phyloP scores from a whole-genome alignment of 2,329 filamentous ascomycete genomes.

The Dryadomyces quercivorus region DNA sequence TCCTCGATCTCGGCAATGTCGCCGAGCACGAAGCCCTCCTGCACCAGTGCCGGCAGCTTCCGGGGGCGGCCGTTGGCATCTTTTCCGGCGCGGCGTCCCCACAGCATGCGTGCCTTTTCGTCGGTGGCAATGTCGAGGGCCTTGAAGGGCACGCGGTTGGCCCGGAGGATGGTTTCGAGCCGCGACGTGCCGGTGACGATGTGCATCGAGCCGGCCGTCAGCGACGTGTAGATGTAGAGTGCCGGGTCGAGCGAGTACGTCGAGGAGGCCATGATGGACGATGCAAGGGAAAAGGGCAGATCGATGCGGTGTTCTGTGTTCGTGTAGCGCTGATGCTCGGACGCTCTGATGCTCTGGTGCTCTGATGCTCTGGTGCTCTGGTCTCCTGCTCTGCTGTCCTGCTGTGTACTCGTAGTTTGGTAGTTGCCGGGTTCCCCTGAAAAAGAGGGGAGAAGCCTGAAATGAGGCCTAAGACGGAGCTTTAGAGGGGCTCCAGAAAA shows the following conservation, averaged over 20 bases:
- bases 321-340: not conserved
- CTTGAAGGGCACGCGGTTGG: slow-evolving; percentile 88
- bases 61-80: slow-evolving; percentile 46
- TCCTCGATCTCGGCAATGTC: slow-evolving; percentile 92
- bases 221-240: slow-evolving; percentile 90
- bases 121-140: slow-evolving; percentile 86
- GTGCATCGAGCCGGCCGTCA: slow-evolving; percentile 89
- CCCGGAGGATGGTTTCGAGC: slow-evolving; percentile 89
- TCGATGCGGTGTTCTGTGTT: not conserved
- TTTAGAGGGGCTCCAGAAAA: not conserved
- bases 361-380: too few species aligned
- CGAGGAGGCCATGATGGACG: not conserved
- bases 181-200: slow-evolving; percentile 94
- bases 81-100: slow-evolving; percentile 72
- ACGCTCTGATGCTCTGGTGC: too few species aligned
- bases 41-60: slow-evolving; percentile 81
- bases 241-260: slow-evolving; percentile 44
- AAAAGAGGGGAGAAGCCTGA: not conserved
- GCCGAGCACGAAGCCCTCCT: slow-evolving; percentile 73
- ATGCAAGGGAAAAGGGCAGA: not conserved
- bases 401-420: too few species aligned
- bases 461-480: not conserved
- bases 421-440: not conserved
- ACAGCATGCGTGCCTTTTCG: slow-evolving; percentile 76
- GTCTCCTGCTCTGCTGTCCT: too few species aligned